Evolutionary conservation across 163 green algal genomes (phyloP).

Genomic region (Coccomyxa subellipsoidea): DNA sequence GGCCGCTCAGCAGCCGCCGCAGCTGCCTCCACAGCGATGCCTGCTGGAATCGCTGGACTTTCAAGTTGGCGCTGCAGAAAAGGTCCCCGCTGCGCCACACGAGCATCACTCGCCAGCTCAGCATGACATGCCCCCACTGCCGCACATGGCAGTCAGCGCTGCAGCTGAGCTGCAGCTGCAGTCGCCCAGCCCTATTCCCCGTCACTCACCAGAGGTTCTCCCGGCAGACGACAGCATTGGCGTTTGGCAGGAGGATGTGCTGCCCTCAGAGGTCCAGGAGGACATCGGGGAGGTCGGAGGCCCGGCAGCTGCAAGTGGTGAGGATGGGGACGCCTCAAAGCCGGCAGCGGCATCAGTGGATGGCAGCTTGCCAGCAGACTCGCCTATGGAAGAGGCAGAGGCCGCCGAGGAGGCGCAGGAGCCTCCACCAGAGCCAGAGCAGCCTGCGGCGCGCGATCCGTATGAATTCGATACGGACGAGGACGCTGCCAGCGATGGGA

Average conservation of each 20-base stretch:
- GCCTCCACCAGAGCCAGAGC: neutral
- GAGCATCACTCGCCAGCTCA: neutral
- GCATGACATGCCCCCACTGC: neutral
- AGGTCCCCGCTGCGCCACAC: neutral
- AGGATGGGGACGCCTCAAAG: no score
- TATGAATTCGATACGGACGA: neutral
- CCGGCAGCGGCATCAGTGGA: neutral
- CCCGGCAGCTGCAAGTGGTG: no score
- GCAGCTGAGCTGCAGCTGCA: neutral
- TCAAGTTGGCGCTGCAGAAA: neutral
- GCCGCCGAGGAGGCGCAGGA: neutral
- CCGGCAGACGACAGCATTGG: neutral
- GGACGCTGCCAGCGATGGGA: neutral
- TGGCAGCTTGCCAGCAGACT: neutral
- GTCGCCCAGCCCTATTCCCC: neutral
- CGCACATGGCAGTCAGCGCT: neutral
- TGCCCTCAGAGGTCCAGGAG: neutral
- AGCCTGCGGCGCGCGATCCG: neutral
- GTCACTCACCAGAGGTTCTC: no score
- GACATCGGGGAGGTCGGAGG: no score
- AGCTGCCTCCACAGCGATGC: neutral
- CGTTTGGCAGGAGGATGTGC: neutral
- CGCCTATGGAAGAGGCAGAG: neutral
- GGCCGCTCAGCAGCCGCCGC: no score
- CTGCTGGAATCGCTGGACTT: neutral